Base-by-base conservation (phyloP, 352 stramenopile species). In the Hyaloperonospora brassicae region DNA sequence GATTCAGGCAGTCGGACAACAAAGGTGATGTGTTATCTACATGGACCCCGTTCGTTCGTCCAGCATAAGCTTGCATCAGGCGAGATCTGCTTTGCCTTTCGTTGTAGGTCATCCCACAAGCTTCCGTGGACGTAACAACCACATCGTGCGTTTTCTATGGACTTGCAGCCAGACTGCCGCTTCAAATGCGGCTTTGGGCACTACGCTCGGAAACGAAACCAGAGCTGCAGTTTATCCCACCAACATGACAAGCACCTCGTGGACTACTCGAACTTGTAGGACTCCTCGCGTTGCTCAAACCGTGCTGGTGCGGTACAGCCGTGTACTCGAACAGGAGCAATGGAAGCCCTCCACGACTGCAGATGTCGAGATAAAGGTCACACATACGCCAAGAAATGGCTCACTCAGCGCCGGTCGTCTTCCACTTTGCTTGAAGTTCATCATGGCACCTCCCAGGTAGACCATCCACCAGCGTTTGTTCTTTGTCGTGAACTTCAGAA, bases 131-230 rank as follows among this genome's bases (percentile, higher is more conserved):
- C n/a, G n/a, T n/a, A n/a, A n/a, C n/a, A n/a, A n/a, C n/a, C n/a
- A n/a, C n/a, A n/a, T n/a, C 55, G 40, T 2, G 61, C 46, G 5
- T 83, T 68, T 98, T 98, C 95, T 95, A 99, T 9, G 97, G 97
- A 64, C 99, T 99, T 17, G 99, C 84, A 22, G 96, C 81, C 53
- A 99, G 50, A 41, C 93, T 93, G n/a, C 97, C 97, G 52, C 93
- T 86, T 65, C n/a, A 99, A 85, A 99, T 96, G 35, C 97, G 78
- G 34, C 89, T 98, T 61, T 95, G 98, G 14, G 86, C 96, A 1
- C 92, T 89, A 68, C 99, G 99, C 65, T 99, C 96, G 24, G 93
- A 98, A 2, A 98, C 75, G 31, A n/a, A n/a, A 98, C 93, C 64
- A 97, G 91, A 87, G 82, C 56, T 31, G 7, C 27, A 7, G 27